Base-by-base conservation (phyloP, 1,284 basidiomycete genomes). In the Microbotryum intermedium region DNA sequence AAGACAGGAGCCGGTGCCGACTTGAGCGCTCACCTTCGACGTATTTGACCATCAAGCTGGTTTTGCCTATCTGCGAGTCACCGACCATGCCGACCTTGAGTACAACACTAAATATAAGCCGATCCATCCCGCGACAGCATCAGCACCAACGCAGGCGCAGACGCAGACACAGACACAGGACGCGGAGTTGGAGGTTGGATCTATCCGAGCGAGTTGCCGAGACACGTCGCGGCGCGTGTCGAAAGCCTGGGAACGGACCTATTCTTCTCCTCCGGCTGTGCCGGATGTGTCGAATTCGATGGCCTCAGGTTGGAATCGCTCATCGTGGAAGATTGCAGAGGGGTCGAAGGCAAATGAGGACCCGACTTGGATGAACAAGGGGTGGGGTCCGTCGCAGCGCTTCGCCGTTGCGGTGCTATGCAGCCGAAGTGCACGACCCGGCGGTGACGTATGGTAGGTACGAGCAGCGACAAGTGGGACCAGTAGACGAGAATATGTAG, bases 81-180 rank as follows among this genome's bases (percentile, higher is more conserved):
- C 94, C 94, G 44, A 98, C 90, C 93, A 97, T 97, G 60, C 93
- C 93, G 57, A 97, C 93, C 77, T 98, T 95, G 76, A 95, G 87
- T 59, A 94, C 89, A 71, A 97, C 90, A 73, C 89, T 67, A n/a
- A 28, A 23, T 48, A n/a, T 39, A 16, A 39, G 9, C 13, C 18
- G 16, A 39, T 39, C 18, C 34, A 30, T 34, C 29, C 28, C 18
- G n/a, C 29, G 39, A 21, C 20, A 30, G 29, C 34, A 34, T 34
- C n/a, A 20, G 20, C 50, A 34, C 29, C 8, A 13, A 25, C 7
- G 29, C 39, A 28, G 50, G 39, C 25, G 8, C 26, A 21, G 42
- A 25, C 23, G 42, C 5, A 49, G 21, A 13, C 34, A 20, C 34
- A 18, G 4, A 29, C 34, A 39, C 16, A 16, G 34, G 13, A 16